Conservation (phyloP, 768 basidiomycete species). For the Kwoniella bestiolae region DNA sequence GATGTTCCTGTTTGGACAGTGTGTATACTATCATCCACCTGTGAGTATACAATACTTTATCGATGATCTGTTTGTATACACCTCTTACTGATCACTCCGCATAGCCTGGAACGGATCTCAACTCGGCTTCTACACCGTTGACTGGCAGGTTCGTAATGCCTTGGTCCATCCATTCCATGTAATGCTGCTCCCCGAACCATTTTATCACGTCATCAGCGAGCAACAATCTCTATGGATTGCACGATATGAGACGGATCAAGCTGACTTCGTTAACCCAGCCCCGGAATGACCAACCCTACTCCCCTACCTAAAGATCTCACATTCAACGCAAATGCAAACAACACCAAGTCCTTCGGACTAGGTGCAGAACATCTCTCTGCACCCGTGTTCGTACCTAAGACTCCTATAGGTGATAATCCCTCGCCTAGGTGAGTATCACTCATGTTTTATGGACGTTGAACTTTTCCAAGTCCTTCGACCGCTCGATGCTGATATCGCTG, state of each 20-base stretch:
- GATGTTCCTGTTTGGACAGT: conserved; percentile 28
- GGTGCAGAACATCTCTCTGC: conserved; percentile 46
- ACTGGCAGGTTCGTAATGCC: conserved; percentile 17
- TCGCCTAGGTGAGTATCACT: conserved; percentile 34
- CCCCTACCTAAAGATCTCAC: conserved; percentile 12
- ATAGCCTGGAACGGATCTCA: conserved; percentile 31
- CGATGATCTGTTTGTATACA: background rate
- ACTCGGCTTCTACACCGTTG: conserved; percentile 1
- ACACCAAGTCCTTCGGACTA: conserved; percentile 28
- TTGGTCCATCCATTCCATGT: background rate
- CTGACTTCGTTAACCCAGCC: background rate
- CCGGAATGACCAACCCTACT: conserved; percentile 11
- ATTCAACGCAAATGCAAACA: background rate
- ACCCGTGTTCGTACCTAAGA: conserved; percentile 53
- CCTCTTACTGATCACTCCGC: background rate
- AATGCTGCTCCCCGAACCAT: background rate
- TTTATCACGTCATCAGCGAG: no score
- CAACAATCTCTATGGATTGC: no score
- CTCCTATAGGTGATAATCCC: conserved; percentile 29
- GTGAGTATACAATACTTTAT: conserved; percentile 21
- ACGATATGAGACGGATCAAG: no score
- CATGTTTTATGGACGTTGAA: no score
- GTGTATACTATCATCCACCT: conserved; percentile 50
- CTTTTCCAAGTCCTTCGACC: no score
- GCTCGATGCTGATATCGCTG: no score